Evolutionary conservation across 306 rosid genomes (phyloP).

Genomic region (Medicago arabica): DNA sequence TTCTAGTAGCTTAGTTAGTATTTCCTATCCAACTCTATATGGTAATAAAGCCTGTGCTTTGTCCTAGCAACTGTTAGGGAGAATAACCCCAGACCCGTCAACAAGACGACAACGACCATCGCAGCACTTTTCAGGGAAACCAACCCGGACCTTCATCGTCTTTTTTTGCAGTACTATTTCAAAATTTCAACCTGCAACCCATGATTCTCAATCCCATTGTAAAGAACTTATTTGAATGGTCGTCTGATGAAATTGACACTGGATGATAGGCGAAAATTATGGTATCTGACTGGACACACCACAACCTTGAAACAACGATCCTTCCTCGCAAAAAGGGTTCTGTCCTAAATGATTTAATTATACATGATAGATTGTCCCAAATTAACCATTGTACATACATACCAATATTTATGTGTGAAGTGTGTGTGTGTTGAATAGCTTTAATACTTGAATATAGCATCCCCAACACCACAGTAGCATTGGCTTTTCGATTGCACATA

Average conservation of each 20-base stretch:
- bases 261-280: neutral
- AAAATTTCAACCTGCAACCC: neutral
- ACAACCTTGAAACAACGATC: no score
- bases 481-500: no score
- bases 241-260: neutral
- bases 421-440: neutral
- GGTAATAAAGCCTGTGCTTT: no score
- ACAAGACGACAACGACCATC: no score
- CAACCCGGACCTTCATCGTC: neutral
- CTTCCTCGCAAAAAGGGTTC: no score
- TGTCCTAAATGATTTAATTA: no score
- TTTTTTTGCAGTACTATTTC: neutral
- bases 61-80: no score
- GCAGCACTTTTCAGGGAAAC: neutral
- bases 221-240: neutral
- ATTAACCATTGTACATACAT: neutral
- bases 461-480: neutral
- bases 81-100: no score
- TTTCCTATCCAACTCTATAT: constrained; percentile 5
- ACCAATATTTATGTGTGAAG: neutral
- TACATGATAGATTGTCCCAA: no score
- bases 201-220: neutral
- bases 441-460: neutral
- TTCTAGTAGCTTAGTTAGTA: neutral
- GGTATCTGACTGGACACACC: no score